Evolutionary conservation across 495 filamentous ascomycete genomes (phyloP), one percentile per base, ranked within the genome.

Genomic region (Aspergillus affinis): DNA sequence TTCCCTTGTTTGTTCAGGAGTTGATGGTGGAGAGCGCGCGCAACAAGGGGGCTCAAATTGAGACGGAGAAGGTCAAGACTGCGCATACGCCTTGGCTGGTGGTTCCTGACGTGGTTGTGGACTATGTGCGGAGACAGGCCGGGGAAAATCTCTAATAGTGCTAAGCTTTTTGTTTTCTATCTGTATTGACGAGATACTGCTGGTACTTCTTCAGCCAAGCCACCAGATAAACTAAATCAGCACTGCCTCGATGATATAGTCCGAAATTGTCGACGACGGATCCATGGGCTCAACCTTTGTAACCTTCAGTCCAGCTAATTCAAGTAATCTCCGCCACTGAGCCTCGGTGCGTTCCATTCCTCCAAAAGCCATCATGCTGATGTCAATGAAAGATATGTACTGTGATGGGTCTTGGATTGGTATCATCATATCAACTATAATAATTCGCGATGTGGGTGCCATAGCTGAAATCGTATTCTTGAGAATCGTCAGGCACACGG

Each of bases 31-130:
- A 79, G 44, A 68, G 67, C 19, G 72, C 69, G 26, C 30, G 91
- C 48, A 91, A 82, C 61, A 89, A 75, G 15, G 86, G 81, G 6
- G 78, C 78, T 63, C 55, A 32, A 1, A 64, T 67, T 27, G 78
- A 79, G 55, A 73, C 57, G 44, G 77, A 51, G 6, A 78, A 61
- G 53, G 79, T 80, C 17, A 80, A 80, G 54, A 80, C 71, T 26
- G 78, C 61, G 0, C 77, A 81, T 48, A 81, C 65, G 7, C 78
- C 74, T 4, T 77, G 72, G 72, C 57, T 77, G 50, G 72, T 67
- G 3, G 47, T 57, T 19, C 62, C 66, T 8, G 65, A 67, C 47
- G 50, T 55, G 46, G 63, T 75, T 32, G 64, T 64, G 15, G 62
- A 32, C 9, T 71, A 62, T 60, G 36, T 74, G 2, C 62, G 52